These are phyloP conservation scores for Phoma sp. DNA, from an alignment of 2,329 filamentous ascomycete species.

Conservation along the genomic window DNA sequence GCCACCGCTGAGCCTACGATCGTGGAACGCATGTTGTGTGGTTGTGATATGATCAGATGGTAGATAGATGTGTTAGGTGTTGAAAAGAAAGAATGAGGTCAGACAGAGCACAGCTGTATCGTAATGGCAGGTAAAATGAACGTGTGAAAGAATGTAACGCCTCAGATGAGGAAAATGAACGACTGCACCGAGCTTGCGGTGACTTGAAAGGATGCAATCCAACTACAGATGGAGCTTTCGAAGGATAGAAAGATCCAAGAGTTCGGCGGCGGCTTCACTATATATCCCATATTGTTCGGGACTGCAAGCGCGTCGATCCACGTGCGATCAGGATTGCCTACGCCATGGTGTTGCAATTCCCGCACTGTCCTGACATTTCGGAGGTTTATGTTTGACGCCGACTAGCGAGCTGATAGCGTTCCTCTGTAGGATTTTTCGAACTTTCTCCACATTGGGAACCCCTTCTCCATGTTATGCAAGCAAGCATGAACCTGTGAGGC, in stretches of 20 bases:
- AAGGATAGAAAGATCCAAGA: conserved; percentile 2
- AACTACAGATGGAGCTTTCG: conserved; percentile 9
- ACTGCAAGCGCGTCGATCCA: background rate
- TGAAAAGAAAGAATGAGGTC: background rate
- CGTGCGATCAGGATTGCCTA: conserved; percentile 6
- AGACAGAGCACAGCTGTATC: conserved; percentile 15
- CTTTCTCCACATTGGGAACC: conserved; percentile 1
- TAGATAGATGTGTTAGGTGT: conserved; percentile 1
- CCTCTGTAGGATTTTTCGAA: background rate
- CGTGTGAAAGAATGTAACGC: conserved; percentile 20
- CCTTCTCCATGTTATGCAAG: background rate
- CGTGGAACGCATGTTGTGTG: conserved; percentile 16
- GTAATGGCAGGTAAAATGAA: conserved; percentile 12
- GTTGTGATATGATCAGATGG: background rate
- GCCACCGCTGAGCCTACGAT: conserved; percentile 17
- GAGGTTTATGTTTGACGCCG: conserved; percentile 15
- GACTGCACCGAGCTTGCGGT: conserved; percentile 20
- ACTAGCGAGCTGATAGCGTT: conserved; percentile 10
- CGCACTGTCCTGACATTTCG: conserved; percentile 16
- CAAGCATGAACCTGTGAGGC: background rate
- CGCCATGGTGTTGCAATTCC: conserved; percentile 8
- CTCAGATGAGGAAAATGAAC: conserved; percentile 16
- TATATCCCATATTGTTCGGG: conserved; percentile 12
- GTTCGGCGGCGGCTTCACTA: conserved; percentile 8
- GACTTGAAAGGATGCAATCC: conserved; percentile 13